A percentile compares a stretch with the other conserved stretches of the same genome.
phyloP scores from a whole-genome alignment of 1,284 basidiomycete species.

The Cystobasidiaceae sp. region DNA sequence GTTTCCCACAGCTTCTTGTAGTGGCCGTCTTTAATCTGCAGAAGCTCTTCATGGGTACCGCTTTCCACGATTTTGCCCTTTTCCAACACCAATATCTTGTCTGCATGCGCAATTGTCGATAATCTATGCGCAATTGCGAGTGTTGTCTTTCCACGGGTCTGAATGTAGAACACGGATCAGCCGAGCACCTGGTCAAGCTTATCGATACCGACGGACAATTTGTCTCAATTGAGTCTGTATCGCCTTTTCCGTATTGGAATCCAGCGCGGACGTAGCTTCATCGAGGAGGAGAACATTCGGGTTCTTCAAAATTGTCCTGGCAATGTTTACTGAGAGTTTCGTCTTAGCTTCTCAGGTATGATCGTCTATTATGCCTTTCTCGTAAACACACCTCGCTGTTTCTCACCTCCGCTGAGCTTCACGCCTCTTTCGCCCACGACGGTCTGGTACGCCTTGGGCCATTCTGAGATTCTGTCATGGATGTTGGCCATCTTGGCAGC shows the following conservation, averaged over 20 bases:
- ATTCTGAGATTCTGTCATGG: conserved; percentile 68
- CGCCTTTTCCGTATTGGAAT: conserved; percentile 75
- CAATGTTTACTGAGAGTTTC: conserved; percentile 61
- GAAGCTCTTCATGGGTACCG: conserved; percentile 50
- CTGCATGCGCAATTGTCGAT: conserved; percentile 67
- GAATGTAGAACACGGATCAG: no score
- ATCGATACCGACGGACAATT: neutral
- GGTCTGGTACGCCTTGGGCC: conserved; percentile 72
- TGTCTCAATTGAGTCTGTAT: conserved; percentile 73
- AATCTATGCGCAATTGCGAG: conserved; percentile 73
- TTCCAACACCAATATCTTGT: conserved; percentile 58
- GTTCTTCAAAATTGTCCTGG: conserved; percentile 76
- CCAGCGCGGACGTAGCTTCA: conserved; percentile 58
- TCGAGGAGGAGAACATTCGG: conserved; percentile 70
- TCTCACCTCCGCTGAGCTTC: conserved; percentile 53
- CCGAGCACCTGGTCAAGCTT: no score
- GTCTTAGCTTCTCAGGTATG: neutral
- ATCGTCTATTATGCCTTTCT: neutral
- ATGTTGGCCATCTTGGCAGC: conserved; percentile 72
- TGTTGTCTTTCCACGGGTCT: conserved; percentile 58
- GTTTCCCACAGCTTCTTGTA: conserved; percentile 41
- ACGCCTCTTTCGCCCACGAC: conserved; percentile 78
- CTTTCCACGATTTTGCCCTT: conserved; percentile 61
- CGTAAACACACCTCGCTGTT: conserved; percentile 48
- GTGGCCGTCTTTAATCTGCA: conserved; percentile 34